Evolutionary conservation across 1,284 basidiomycete species (phyloP), one percentile per base, ranked within the genome.

Genomic region (Boletus semigastroideus): DNA sequence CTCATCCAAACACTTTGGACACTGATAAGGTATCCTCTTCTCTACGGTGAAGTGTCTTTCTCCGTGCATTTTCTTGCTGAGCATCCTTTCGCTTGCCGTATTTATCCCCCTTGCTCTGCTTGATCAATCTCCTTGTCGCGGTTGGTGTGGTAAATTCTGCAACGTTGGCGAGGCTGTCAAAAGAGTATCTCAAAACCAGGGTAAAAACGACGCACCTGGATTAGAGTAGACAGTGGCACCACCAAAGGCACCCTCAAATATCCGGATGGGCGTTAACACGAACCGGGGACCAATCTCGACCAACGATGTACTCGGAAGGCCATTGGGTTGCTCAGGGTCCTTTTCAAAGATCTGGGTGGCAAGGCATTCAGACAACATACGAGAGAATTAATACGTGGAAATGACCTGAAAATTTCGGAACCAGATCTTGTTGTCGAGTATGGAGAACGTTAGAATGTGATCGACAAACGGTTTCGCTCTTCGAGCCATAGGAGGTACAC

Each of bases 401-500:
- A 73, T 58, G 34, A 90, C 91, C 80, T 99, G 96, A 77, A 91
- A 99, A 74, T 98, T 98, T 59, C 97, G 85, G 80, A 99, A 98
- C 97, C 97, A 99, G 59, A 99, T 93, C 71, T 98, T 98, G 69
- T 84, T 83, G 77, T 99, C 97, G 39, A 97, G 80, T 48, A 99
- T 82, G 19, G 94, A 97, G 72, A 99, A 99, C 41, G 93, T 92
- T 57, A 99, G 81, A 64, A 99, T 86, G 67, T 99, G 97, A 74
- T 99, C 97, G 62, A 99, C 85, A 74, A 99, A 99, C 1, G 97
- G 97, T 72, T 99, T 99, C 13, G 93, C 83, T 65, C 86, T 87
- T 57, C 97, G 80, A 31, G 97, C 90, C 12, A 85, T 85, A 33
- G 90, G 83, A 25, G 97, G 97, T 3, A 98, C 94, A 40, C 91